Conservation (phyloP, 176 grass and related monocot species). For the Cocos nucifera region DNA sequence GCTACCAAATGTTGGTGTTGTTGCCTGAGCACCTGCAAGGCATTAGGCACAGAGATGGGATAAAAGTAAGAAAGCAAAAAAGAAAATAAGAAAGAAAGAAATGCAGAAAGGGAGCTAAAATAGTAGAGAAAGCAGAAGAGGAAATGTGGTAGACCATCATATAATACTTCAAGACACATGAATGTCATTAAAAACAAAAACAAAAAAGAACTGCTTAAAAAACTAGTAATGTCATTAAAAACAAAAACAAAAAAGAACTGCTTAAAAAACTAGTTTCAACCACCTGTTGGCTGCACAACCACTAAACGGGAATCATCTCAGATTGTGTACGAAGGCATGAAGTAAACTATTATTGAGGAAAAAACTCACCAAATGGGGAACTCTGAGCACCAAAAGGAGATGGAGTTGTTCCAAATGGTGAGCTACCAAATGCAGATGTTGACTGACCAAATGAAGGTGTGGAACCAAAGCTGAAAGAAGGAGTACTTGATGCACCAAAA, state of each 20-base stretch:
- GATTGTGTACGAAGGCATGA: too few species aligned
- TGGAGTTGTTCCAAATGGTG: conserved; percentile 58
- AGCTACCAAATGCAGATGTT: conserved; percentile 41
- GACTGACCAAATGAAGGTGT: conserved; percentile 61
- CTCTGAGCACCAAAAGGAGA: conserved; percentile 62
- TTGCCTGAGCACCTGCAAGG: conserved; percentile 55
- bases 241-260: too few species aligned
- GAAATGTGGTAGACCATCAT: too few species aligned
- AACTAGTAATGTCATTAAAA: too few species aligned
- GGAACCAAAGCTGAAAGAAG: conserved; percentile 75
- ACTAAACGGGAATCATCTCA: too few species aligned
- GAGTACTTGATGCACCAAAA: conserved; percentile 49
- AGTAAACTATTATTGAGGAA: background rate
- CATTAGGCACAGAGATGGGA: conserved; percentile 13
- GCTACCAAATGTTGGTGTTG: conserved; percentile 52
- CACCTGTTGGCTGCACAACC: too few species aligned
- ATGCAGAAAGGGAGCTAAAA: conserved; percentile 1
- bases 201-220: too few species aligned
- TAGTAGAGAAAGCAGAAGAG: conserved; percentile 1
- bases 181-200: too few species aligned
- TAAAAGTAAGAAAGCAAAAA: conserved; percentile 16
- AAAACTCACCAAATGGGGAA: conserved; percentile 66
- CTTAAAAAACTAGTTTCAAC: too few species aligned
- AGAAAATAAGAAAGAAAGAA: conserved; percentile 3
- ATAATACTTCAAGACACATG: too few species aligned